Percentiles rank a stretch among this genome's conserved stretches.
Conservation (phyloP, 2,329 filamentous ascomycete genomes). For the Monosporascus sp. region DNA sequence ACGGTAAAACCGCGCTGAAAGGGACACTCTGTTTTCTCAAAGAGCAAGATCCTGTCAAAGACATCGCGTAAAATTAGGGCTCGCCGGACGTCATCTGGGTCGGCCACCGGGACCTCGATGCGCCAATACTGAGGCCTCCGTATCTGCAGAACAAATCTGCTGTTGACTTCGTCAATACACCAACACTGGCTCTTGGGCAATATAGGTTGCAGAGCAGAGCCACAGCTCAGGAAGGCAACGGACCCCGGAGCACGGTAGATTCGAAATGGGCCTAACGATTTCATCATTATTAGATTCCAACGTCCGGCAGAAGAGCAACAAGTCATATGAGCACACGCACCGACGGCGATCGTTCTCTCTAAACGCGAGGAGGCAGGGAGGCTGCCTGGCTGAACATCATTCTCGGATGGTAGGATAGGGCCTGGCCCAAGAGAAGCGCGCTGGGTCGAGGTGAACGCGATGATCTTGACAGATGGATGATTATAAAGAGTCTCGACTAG, state of each 20-base stretch:
- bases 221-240: conserved; percentile 83
- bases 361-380: conserved; percentile 24
- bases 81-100: conserved; percentile 56
- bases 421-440: conserved; percentile 26
- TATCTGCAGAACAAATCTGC: conserved; percentile 79
- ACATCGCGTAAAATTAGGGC: conserved; percentile 65
- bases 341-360: conserved; percentile 64
- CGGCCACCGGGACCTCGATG: conserved; percentile 71
- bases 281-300: conserved; percentile 3
- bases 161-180: conserved; percentile 81
- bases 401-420: conserved; percentile 19
- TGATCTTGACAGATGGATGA: conserved; percentile 67
- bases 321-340: conserved; percentile 38
- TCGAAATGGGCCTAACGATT: conserved; percentile 58
- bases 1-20: conserved; percentile 75
- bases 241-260: conserved; percentile 85
- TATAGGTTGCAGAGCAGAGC: conserved; percentile 77
- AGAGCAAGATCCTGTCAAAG: conserved; percentile 68
- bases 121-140: conserved; percentile 81
- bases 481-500: conserved; percentile 67
- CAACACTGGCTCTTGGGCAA: conserved; percentile 87
- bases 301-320: too few species aligned
- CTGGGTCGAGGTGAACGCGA: conserved; percentile 40
- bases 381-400: conserved; percentile 27
- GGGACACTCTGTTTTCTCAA: conserved; percentile 83